Evolutionary conservation across 192 early-diverging fungal genomes (phyloP), one percentile per base, ranked within the genome.

Genomic region (Podila verticillata): DNA sequence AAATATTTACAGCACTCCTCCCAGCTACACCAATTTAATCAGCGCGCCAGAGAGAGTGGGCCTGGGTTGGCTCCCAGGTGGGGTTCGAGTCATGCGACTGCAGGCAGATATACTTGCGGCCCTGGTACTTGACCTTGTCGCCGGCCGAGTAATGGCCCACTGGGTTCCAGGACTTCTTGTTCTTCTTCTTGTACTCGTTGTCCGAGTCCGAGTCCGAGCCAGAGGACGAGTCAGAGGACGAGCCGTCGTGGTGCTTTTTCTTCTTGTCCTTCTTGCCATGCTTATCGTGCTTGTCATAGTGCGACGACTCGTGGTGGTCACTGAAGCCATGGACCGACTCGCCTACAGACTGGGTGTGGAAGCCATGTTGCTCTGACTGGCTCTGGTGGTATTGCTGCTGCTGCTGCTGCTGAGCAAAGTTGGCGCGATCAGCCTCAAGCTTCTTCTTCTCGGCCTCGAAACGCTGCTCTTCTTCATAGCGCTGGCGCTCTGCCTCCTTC

Each of bases 41-140:
- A n/a, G 69, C 31, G 63, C 72, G 61, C 82, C 82, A 84, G 59
- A 84, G 77, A 47, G 82, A 84, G 49, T 66, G 77, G 19, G 82
- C 82, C 29, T 48, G 71, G 49, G 62, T 65, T 32, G 82, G 82
- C 64, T 65, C 59, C 82, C 82, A 84, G 48, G 75, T 84, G 54
- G 75, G 82, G 61, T 84, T 84, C 44, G 72, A 74, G 51, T 54
- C 51, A 26, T 54, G 51, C 6, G n/a, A 77, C 68, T 85, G 84
- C 10, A 87, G 72, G 48, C 86, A 87, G 30, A 85, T 35, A 30
- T 81, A 87, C 28, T 57, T 58, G 36, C 81, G 83, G 4, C 84
- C 84, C 19, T 84, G 72, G 70, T 83, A 87, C 31, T 64, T 61
- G 32, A 87, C 84, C 60, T 75, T 83, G 57, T 87, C 84, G 20